A percentile compares a stretch with the other conserved stretches of the same genome.
Conservation (phyloP, 495 filamentous ascomycete species). For the Coniosporium apollinis region DNA sequence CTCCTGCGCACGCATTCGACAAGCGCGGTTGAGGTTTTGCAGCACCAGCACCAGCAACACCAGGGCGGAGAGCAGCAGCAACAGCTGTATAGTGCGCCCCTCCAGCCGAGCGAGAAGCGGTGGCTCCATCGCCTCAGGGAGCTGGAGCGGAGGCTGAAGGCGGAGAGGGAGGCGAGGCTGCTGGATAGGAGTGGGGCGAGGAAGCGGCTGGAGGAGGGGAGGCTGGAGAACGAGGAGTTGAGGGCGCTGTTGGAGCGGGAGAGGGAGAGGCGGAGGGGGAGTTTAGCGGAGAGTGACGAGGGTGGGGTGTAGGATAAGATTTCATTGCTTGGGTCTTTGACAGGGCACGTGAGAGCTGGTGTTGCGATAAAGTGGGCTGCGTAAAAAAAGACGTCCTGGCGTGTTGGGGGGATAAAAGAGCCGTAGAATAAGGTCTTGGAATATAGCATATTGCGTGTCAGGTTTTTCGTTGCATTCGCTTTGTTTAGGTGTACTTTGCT, state of each 20-base stretch:
- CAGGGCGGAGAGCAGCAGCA: constrained; percentile 6
- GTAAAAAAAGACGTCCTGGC: too few species aligned
- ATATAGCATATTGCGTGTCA: too few species aligned
- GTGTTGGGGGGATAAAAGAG: too few species aligned
- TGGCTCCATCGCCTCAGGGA: constrained; percentile 78
- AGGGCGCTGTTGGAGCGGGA: constrained; percentile 51
- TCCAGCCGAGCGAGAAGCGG: constrained; percentile 39
- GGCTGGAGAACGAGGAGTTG: constrained; percentile 59
- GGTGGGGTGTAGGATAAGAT: too few species aligned
- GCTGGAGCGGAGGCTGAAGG: constrained; percentile 74
- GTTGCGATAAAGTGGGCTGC: too few species aligned
- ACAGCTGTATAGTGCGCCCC: constrained; percentile 8
- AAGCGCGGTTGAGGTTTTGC: constrained; percentile 25
- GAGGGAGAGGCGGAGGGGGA: constrained; percentile 28
- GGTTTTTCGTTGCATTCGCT: too few species aligned
- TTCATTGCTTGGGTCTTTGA: too few species aligned
- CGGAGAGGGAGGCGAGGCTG: constrained; percentile 73
- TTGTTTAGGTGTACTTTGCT: too few species aligned
- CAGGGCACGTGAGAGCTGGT: too few species aligned
- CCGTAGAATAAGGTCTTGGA: too few species aligned
- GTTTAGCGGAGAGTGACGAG: constrained; percentile 3
- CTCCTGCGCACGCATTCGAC: constrained; percentile 34
- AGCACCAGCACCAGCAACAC: constrained; percentile 2
- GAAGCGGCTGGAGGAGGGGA: constrained; percentile 69
- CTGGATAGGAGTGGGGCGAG: constrained; percentile 70